Percentiles rank a stretch among this genome's conserved stretches.
Conservation (phyloP, 805 yeast species). For the Wickerhamiella azymoides region DNA sequence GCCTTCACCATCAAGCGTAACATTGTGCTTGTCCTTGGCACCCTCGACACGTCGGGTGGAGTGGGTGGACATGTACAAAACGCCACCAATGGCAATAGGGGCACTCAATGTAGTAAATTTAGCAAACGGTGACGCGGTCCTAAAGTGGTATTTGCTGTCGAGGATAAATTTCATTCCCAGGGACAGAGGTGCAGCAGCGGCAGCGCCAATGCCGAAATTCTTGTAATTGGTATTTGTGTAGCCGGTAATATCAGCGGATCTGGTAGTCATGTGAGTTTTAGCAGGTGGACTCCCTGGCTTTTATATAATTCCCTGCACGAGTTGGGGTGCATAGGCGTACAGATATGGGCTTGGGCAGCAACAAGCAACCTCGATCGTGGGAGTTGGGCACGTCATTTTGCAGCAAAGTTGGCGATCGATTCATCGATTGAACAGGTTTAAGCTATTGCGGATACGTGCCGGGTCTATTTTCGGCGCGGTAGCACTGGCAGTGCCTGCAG, state of each 20-base stretch:
- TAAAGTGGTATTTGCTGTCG: background rate
- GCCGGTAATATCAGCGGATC: background rate
- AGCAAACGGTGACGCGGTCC: background rate
- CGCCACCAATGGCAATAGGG: background rate
- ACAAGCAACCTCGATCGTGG: too few relatives aligned
- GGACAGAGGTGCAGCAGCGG: background rate
- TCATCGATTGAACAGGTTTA: background rate
- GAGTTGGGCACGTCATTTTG: background rate
- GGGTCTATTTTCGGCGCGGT: background rate
- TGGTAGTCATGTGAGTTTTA: background rate
- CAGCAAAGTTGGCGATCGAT: background rate
- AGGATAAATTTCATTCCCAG: background rate
- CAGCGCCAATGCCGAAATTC: background rate
- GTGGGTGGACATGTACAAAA: background rate
- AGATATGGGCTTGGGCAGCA: too few relatives aligned
- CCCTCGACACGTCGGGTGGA: background rate
- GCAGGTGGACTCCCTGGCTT: too few relatives aligned
- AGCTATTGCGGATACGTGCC: background rate
- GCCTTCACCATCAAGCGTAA: background rate
- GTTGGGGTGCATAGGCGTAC: too few relatives aligned
- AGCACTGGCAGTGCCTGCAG: background rate
- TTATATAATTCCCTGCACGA: too few relatives aligned
- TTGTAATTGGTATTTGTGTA: background rate
- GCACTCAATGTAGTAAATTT: background rate
- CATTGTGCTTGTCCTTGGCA: background rate